These are phyloP conservation scores for Verticillium nonalfalfae DNA, from an alignment of 2,329 filamentous ascomycete genomes.

Conservation along the genomic window DNA sequence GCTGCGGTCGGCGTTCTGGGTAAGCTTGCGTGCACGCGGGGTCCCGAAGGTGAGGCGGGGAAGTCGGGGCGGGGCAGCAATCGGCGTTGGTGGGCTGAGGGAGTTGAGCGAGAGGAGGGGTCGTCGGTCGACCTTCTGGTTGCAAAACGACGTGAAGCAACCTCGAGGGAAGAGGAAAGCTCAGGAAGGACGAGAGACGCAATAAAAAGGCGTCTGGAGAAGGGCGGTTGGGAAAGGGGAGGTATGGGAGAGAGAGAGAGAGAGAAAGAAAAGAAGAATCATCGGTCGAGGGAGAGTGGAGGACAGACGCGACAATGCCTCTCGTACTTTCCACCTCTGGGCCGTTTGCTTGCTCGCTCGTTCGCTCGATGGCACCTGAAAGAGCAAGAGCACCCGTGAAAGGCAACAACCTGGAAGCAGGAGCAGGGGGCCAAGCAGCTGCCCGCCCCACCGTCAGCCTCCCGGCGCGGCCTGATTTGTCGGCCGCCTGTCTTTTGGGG, in stretches of 20 bases:
- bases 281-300: background rate
- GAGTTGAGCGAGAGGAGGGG: background rate
- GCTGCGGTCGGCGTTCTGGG: background rate
- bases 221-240: background rate
- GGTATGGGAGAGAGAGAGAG: background rate
- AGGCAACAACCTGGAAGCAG: background rate
- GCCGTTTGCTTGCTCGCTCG: background rate
- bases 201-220: background rate
- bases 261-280: background rate
- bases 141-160: background rate
- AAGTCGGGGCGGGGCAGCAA: background rate
- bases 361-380: background rate
- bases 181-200: background rate
- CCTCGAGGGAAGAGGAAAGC: background rate
- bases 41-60: background rate
- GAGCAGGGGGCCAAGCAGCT: background rate
- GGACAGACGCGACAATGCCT: background rate
- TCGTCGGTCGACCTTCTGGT: background rate
- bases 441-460: background rate
- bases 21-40: background rate
- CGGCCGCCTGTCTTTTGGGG: background rate
- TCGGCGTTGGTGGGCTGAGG: background rate
- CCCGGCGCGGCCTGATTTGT: slow-evolving; percentile 2
- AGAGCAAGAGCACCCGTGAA: background rate
- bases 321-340: background rate